Evolutionary conservation across 352 stramenopile genomes (phyloP).

Genomic region (Pelagophyceae sp.): DNA sequence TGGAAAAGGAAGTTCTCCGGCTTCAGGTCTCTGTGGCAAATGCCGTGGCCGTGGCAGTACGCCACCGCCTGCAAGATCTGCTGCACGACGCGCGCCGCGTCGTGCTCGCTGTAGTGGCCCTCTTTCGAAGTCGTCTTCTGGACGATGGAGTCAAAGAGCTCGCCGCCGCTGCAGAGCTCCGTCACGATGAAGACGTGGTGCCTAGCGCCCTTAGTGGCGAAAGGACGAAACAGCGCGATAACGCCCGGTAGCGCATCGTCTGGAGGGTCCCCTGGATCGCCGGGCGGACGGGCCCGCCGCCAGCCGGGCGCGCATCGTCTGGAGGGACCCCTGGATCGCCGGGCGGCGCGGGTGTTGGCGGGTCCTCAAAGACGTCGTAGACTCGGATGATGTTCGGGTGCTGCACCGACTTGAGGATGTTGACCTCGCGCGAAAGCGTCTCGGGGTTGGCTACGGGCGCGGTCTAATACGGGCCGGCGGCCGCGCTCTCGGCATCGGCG

Average conservation of each 20-base stretch:
- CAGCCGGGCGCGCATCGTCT: too few species aligned
- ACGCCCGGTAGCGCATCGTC: too few species aligned
- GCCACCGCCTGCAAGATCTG: conserved; percentile 90
- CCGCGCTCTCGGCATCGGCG: too few species aligned
- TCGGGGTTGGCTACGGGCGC: conserved; percentile 88
- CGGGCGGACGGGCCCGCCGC: too few species aligned
- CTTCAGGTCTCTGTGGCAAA: conserved; percentile 92
- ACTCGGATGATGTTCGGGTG: conserved; percentile 98
- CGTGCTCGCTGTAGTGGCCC: conserved; percentile 91
- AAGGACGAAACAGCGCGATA: too few species aligned
- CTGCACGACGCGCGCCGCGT: conserved; percentile 84
- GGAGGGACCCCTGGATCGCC: too few species aligned
- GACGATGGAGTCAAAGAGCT: conserved; percentile 74
- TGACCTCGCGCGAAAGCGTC: conserved; percentile 75
- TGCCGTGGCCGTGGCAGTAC: conserved; percentile 80
- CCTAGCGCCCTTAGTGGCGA: too few species aligned
- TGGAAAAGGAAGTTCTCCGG: conserved; percentile 92
- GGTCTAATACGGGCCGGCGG: too few species aligned
- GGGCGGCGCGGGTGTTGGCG: too few species aligned
- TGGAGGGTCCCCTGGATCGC: too few species aligned
- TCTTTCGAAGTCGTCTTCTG: conserved; percentile 62
- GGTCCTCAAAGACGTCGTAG: conserved; percentile 91
- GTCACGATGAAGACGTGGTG: conserved; percentile 93
- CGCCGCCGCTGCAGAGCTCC: conserved; percentile 91
- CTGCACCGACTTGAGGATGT: conserved; percentile 54